phyloP scores from a whole-genome alignment of 2,329 filamentous ascomycete species.

The Fusarium sublunatum region DNA sequence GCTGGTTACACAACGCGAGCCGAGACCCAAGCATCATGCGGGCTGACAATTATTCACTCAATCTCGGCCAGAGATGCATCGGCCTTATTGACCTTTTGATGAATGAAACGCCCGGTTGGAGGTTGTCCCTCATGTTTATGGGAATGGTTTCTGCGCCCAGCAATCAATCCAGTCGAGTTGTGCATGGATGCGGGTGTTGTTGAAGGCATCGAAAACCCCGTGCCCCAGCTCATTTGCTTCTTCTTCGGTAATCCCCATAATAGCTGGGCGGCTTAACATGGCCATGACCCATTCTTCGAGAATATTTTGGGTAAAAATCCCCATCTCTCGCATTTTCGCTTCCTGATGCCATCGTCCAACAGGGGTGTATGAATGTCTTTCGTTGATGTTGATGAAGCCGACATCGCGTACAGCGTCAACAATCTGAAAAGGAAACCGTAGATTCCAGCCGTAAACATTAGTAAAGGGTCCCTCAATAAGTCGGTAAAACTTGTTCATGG shows the following conservation, averaged over 20 bases:
- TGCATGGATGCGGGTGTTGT: slow-evolving; percentile 50
- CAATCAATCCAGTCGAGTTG: slow-evolving; percentile 52
- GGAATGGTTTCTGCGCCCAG: slow-evolving; percentile 54
- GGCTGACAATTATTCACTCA: slow-evolving; percentile 24
- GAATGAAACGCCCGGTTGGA: slow-evolving; percentile 3
- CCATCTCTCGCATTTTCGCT: slow-evolving; percentile 51
- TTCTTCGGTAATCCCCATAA: slow-evolving; percentile 50
- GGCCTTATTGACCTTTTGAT: slow-evolving; percentile 11
- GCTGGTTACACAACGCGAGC: slow-evolving; percentile 18
- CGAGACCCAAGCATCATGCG: slow-evolving; percentile 17
- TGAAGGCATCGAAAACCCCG: slow-evolving; percentile 48
- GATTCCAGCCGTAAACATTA: slow-evolving; percentile 51
- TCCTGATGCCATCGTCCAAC: slow-evolving; percentile 55
- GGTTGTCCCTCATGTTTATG: slow-evolving; percentile 18
- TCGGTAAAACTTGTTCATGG: slow-evolving; percentile 50
- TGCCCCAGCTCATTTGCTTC: slow-evolving; percentile 50
- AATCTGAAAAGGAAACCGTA: slow-evolving; percentile 47
- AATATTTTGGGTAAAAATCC: slow-evolving; percentile 53
- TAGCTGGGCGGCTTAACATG: slow-evolving; percentile 50
- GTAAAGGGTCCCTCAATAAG: slow-evolving; percentile 50
- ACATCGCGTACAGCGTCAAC: slow-evolving; percentile 46
- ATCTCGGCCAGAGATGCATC: slow-evolving; percentile 7
- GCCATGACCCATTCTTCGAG: slow-evolving; percentile 51
- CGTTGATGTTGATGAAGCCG: slow-evolving; percentile 52
- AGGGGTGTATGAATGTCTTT: slow-evolving; percentile 48